A percentile compares a stretch with the other conserved stretches of the same genome.
Conservation (phyloP, 2,329 filamentous ascomycete species). For the Aspergillus luchuensis region DNA sequence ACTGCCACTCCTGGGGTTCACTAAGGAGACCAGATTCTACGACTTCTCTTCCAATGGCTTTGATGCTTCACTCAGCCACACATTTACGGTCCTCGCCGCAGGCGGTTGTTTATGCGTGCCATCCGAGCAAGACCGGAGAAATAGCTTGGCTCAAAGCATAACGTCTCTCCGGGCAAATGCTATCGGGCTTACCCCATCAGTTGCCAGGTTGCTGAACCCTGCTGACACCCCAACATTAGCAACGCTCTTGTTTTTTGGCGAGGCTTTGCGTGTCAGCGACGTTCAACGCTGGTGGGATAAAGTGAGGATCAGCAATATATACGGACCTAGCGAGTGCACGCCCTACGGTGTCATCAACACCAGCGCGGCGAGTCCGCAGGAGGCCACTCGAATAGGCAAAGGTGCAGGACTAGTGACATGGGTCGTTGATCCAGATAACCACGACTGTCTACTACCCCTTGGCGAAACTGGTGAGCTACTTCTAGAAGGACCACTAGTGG, state of each 20-base stretch:
- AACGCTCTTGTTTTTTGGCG: neutral
- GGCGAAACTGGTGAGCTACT: slow-evolving; percentile 5
- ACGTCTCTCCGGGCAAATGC: neutral
- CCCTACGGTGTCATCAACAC: neutral
- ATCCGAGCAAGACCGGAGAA: neutral
- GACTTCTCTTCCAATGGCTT: neutral
- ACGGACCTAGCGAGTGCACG: neutral
- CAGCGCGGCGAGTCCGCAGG: neutral
- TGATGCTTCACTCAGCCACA: neutral
- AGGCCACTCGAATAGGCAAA: neutral
- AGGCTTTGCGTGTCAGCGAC: neutral
- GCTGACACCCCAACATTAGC: neutral
- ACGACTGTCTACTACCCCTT: neutral
- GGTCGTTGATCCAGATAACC: neutral
- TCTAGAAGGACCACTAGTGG: slow-evolving; percentile 7
- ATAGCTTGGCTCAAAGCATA: neutral
- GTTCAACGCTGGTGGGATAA: neutral
- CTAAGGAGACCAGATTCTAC: neutral
- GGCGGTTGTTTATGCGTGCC: neutral
- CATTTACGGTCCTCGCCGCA: neutral
- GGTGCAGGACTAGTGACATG: neutral
- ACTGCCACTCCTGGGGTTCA: neutral
- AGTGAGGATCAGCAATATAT: neutral
- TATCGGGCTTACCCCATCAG: neutral
- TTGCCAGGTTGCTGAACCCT: neutral